phyloP scores from a whole-genome alignment of 208 protist genomes.

The Phytomonas francai region DNA sequence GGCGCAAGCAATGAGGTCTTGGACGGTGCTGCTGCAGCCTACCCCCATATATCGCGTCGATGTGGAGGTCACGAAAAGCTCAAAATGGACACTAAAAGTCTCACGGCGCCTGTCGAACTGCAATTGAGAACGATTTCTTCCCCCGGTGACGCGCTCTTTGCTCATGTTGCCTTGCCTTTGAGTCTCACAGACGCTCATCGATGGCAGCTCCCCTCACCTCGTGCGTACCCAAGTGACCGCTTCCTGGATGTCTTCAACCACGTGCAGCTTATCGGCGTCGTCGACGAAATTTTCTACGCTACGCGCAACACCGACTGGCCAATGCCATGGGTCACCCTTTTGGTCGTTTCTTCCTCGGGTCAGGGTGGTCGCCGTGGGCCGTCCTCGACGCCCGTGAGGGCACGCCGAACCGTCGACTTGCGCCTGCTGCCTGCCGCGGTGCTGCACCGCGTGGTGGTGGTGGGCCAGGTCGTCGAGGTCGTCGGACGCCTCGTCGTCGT shows the following conservation, averaged over 20 bases:
- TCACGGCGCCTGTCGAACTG: no score
- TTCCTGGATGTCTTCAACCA: constrained; percentile 12
- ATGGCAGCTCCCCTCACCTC: no score
- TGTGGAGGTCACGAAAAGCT: no score
- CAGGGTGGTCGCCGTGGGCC: neutral
- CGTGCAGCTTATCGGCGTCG: constrained; percentile 23
- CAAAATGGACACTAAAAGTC: no score
- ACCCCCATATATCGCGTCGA: no score
- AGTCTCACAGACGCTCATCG: no score
- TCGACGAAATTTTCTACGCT: constrained; percentile 33
- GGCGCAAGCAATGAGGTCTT: no score
- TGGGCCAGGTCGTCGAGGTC: constrained; percentile 22
- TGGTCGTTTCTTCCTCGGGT: neutral
- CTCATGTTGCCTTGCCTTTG: no score
- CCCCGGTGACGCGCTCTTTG: no score
- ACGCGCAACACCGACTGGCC: constrained; percentile 12
- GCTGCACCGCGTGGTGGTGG: constrained; percentile 11
- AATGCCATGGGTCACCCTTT: constrained; percentile 19
- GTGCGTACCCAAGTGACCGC: constrained; percentile 13
- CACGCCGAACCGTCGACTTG: constrained; percentile 12
- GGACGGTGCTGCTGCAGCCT: no score
- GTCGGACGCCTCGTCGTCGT: constrained; percentile 11
- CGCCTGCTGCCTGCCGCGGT: neutral
- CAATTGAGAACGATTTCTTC: no score
- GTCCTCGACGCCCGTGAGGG: neutral